A percentile compares a stretch with the other conserved stretches of the same genome.
These are phyloP conservation scores for Aspergillus aculeatus DNA, from an alignment of 2,329 filamentous ascomycete genomes.

Conservation along the genomic window DNA sequence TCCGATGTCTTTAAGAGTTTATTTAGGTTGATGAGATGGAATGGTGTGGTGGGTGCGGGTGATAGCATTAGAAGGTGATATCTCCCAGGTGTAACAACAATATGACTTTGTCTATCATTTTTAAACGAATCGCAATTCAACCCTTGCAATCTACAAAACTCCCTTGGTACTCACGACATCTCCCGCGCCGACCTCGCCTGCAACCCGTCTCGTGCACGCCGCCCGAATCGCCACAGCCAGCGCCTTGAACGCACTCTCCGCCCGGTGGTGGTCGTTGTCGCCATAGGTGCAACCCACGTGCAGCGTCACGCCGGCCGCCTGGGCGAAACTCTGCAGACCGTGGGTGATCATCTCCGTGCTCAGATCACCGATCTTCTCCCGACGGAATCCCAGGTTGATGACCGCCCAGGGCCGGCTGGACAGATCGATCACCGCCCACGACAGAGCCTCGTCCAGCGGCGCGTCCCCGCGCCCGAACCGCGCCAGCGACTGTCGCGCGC, in stretches of 20 bases:
- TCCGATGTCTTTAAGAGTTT: too few relatives aligned
- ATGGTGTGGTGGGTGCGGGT: too few relatives aligned
- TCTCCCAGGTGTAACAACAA: background rate
- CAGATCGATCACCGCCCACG: conserved; percentile 88
- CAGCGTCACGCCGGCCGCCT: conserved; percentile 84
- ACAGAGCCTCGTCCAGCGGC: conserved; percentile 92
- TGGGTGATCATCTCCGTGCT: conserved; percentile 97
- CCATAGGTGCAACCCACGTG: conserved; percentile 92
- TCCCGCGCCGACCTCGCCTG: conserved; percentile 78
- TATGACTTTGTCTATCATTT: background rate
- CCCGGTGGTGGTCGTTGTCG: conserved; percentile 91
- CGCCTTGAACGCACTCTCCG: conserved; percentile 97
- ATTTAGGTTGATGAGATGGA: too few relatives aligned
- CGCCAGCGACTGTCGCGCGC: conserved; percentile 74
- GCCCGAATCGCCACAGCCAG: conserved; percentile 79
- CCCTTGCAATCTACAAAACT: conserved; percentile 57
- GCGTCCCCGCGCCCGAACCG: conserved; percentile 91
- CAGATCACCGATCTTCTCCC: conserved; percentile 91
- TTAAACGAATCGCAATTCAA: background rate
- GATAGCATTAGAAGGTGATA: too few relatives aligned
- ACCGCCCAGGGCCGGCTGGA: conserved; percentile 88
- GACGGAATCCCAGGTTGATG: conserved; percentile 76
- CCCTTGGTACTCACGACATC: conserved; percentile 97
- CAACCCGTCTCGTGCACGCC: conserved; percentile 70
- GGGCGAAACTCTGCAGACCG: conserved; percentile 90